phyloP scores from a whole-genome alignment of 495 filamentous ascomycete genomes.

The Hypoxylon fuscum region DNA sequence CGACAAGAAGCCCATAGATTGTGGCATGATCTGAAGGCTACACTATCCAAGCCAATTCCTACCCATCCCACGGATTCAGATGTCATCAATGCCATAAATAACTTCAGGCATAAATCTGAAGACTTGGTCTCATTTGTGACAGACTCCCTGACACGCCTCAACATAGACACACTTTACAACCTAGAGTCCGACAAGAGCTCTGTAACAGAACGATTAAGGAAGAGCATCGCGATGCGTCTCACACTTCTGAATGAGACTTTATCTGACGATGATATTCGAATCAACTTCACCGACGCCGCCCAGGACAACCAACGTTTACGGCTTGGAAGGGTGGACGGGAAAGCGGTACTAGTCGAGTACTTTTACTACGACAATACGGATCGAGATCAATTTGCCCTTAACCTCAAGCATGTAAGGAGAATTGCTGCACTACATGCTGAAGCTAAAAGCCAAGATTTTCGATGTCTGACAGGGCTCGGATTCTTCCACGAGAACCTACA shows the following conservation, averaged over 20 bases:
- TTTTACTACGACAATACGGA: not conserved
- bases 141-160: not conserved
- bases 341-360: not conserved
- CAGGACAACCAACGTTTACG: not conserved
- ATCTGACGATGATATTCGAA: not conserved
- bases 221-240: not conserved
- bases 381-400: not conserved
- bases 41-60: too few species aligned
- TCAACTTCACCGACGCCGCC: not conserved
- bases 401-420: not conserved
- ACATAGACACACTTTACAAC: not conserved
- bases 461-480: not conserved
- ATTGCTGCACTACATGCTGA: not conserved
- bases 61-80: too few species aligned
- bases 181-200: too few species aligned
- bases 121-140: not conserved
- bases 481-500: not conserved
- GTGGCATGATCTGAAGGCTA: not conserved
- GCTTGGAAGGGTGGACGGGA: not conserved
- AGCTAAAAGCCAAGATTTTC: not conserved
- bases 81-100: not conserved
- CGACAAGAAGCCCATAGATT: not conserved
- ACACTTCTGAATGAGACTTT: too few species aligned
- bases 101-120: not conserved
- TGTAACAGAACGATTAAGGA: too few species aligned